Percentiles rank a stretch among this genome's conserved stretches.
Evolutionary conservation across 2,329 filamentous ascomycete genomes (phyloP).

Genomic region (Epichloe coenophiala): DNA sequence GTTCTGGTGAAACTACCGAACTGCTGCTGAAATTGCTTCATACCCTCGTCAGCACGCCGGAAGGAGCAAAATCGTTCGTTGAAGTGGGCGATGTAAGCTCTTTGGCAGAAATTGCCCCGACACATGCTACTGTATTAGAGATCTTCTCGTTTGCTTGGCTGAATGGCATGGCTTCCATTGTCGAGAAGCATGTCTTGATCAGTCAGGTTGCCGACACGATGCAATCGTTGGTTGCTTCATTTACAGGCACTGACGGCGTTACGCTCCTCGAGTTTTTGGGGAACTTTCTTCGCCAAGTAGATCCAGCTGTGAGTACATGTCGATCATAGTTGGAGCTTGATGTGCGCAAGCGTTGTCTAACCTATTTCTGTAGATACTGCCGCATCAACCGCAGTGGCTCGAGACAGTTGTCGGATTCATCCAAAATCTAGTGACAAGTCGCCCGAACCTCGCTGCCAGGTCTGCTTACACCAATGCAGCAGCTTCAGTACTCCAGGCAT

Average conservation of each 20-base stretch:
- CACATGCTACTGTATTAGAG: conserved; percentile 39
- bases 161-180: conserved; percentile 25
- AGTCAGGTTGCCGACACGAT: conserved; percentile 34
- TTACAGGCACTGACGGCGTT: conserved; percentile 45
- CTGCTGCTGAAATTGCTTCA: conserved; percentile 44
- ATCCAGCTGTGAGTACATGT: conserved; percentile 28
- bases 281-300: conserved; percentile 34
- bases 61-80: conserved; percentile 36
- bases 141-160: conserved; percentile 45
- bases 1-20: conserved; percentile 36
- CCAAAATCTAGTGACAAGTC: conserved; percentile 37
- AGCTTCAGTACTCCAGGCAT: conserved; percentile 42
- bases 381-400: conserved; percentile 41
- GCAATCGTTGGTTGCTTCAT: conserved; percentile 35
- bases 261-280: conserved; percentile 46
- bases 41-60: conserved; percentile 36
- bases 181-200: conserved; percentile 19
- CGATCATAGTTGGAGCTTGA: no score
- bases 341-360: not conserved
- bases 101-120: conserved; percentile 42
- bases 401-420: conserved; percentile 32
- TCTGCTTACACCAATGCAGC: conserved; percentile 46
- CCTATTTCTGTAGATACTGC: conserved; percentile 27
- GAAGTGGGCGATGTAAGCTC: conserved; percentile 37
- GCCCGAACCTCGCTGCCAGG: conserved; percentile 40